phyloP scores from a whole-genome alignment of 306 rosid species.

The Prunus padus region DNA sequence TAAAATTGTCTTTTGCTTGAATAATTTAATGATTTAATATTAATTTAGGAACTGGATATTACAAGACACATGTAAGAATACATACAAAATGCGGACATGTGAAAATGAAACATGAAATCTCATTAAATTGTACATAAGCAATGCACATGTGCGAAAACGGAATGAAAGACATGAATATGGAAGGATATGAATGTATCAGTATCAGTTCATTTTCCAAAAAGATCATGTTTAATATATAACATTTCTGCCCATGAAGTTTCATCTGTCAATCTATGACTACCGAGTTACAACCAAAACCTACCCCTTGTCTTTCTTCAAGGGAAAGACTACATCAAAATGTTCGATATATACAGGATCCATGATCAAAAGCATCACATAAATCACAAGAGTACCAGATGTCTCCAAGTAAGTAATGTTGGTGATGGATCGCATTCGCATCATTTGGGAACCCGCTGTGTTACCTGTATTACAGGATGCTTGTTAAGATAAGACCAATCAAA shows the following conservation, averaged over 20 bases:
- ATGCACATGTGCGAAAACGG: neutral
- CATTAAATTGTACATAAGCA: neutral
- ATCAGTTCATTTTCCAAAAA: neutral
- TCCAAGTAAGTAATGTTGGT: neutral
- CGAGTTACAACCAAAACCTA: neutral
- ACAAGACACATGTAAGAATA: no score
- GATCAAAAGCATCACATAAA: neutral
- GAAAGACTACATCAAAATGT: neutral
- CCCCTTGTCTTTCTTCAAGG: neutral
- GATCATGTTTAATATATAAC: neutral
- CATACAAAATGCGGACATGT: no score
- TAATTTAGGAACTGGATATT: no score
- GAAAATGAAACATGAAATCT: no score
- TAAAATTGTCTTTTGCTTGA: no score
- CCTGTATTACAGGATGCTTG: constrained; percentile 3
- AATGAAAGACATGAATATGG: no score
- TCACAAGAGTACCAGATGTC: neutral
- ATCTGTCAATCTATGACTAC: neutral
- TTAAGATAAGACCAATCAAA: neutral
- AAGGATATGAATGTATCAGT: neutral
- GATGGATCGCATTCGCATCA: constrained; percentile 8
- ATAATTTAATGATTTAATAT: no score
- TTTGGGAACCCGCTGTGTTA: neutral
- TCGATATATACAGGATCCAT: neutral
- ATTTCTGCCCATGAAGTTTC: neutral